These are phyloP conservation scores for Pseudogymnoascus sp. DNA, from an alignment of 2,329 filamentous ascomycete species.

Conservation along the genomic window DNA sequence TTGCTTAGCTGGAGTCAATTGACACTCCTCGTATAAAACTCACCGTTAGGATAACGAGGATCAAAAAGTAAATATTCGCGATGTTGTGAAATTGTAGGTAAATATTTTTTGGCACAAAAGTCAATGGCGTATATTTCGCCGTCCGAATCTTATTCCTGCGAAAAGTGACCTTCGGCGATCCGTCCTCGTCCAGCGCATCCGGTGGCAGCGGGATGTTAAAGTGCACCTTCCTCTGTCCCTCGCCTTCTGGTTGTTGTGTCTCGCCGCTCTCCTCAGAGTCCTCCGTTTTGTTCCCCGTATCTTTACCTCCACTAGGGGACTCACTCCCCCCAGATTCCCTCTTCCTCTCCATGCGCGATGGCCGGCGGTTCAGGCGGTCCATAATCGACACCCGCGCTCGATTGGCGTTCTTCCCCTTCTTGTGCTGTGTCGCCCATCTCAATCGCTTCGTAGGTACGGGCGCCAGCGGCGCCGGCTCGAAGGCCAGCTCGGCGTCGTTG, in stretches of 20 bases:
- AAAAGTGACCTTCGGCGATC: conserved; percentile 61
- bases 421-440: conserved; percentile 90
- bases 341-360: conserved; percentile 62
- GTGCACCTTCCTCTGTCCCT: conserved; percentile 54
- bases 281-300: conserved; percentile 13
- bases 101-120: conserved; percentile 92
- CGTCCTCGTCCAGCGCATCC: conserved; percentile 71
- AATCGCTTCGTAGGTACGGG: conserved; percentile 58
- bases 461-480: conserved; percentile 37
- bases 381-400: conserved; percentile 78
- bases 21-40: conserved; percentile 34
- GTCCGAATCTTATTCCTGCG: conserved; percentile 95
- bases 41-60: conserved; percentile 90
- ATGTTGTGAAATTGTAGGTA: conserved; percentile 98
- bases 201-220: conserved; percentile 79
- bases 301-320: conserved; percentile 23
- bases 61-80: conserved; percentile 96
- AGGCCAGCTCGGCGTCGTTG: conserved; percentile 14
- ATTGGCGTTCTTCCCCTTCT: conserved; percentile 64
- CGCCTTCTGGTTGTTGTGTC: conserved; percentile 30
- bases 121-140: conserved; percentile 92
- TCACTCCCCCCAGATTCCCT: conserved; percentile 38
- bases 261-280: conserved; percentile 25
- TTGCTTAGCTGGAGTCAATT: conserved; percentile 22
- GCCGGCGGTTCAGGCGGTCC: conserved; percentile 62